A percentile compares a stretch with the other conserved stretches of the same genome.
These are phyloP conservation scores for Thuidium tamariscinum DNA, from an alignment of 225 moss, liverwort and hornwort species.

Conservation along the genomic window DNA sequence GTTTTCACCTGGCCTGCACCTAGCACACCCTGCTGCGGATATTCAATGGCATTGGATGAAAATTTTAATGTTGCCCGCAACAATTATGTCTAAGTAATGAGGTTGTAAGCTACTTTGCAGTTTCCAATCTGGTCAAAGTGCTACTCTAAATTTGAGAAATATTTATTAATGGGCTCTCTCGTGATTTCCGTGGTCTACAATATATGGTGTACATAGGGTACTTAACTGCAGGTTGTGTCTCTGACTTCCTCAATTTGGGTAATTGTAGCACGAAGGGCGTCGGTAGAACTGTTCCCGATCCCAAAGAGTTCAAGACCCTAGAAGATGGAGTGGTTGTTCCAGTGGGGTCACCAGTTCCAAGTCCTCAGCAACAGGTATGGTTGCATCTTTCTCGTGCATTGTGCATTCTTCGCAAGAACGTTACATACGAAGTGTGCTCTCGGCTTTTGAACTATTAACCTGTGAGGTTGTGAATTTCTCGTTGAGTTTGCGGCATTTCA, in stretches of 20 bases:
- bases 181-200: not conserved
- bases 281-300: constrained; percentile 50
- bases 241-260: not conserved
- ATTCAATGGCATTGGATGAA: not conserved
- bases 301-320: constrained; percentile 46
- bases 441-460: not conserved
- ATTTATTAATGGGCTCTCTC: too few species aligned
- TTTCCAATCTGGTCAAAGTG: not conserved
- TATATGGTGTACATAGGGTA: not conserved
- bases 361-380: not conserved
- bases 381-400: not conserved
- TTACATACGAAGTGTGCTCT: not conserved
- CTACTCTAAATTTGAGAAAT: not conserved
- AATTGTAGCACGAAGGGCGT: constrained; percentile 89
- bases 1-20: not conserved
- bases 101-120: not conserved
- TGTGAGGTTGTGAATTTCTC: not conserved
- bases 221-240: not conserved
- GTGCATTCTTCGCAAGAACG: not conserved
- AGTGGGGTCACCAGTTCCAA: constrained; percentile 38
- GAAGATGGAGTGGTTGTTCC: constrained; percentile 81
- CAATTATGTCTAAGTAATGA: not conserved
- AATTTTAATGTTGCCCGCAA: not conserved
- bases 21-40: not conserved
- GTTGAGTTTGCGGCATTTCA: not conserved